Base-by-base conservation (phyloP, 306 rosid genomes). In the Casuarina equisetifolia region DNA sequence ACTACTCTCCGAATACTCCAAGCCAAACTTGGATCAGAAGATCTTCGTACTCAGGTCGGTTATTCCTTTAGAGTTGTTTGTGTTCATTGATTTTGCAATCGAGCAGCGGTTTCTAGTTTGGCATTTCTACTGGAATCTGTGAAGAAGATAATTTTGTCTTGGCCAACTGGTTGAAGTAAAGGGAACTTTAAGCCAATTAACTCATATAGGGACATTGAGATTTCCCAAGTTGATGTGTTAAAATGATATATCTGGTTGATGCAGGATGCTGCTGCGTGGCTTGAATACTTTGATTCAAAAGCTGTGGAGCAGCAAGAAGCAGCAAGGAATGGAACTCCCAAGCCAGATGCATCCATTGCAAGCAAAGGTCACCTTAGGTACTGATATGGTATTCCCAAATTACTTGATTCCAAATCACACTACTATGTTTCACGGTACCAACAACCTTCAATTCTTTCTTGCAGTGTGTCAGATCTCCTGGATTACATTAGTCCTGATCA, bases 281-380 rank as follows among this genome's bases (percentile, higher is more conserved):
- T 95, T 55, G 98, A 95, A 67, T 95, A 95, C 73, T 95, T 95
- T 36, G 97, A 95, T 79, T 95, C 98, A 5, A 95, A 91, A 84
- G 88, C 97, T 62, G 78, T 91, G 74, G 98, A 95, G 89, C 98
- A 95, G 87, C 98, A 95, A 87, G 98, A 95, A 82, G 96, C 93
- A 53, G 92, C 97, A 46, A 89, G 91, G 77, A 91, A 87, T 84
- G 98, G 98, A 83, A 89, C 90, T 80, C 98, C 97, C 40, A 95
- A 91, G 90, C 90, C 95, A 36, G 98, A 95, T 75, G 87, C 92
- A 35, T 78, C 96, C 52, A 95, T 95, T 82, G 92, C 98, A 63
- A 95, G 97, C 85, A 95, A 95, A 86, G 98, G 98, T 82, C 98
- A 95, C 92, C 98, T 95, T 87, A 95, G 98, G 98, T 95, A 95